Evolutionary conservation across 148 eudicot genomes (phyloP).

Genomic region (Beta vulgaris): DNA sequence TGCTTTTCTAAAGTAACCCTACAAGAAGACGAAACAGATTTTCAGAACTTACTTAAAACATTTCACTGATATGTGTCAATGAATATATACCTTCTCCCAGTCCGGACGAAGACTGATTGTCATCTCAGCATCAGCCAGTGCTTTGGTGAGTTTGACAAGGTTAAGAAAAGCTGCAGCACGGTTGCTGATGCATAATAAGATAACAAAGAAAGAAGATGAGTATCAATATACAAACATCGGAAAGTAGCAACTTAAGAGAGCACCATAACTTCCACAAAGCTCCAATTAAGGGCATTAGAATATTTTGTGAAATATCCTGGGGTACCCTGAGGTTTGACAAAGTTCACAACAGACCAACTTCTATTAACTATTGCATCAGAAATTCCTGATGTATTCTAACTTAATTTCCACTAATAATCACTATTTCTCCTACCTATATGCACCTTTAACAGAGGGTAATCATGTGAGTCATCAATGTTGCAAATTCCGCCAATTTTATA

Average conservation of each 20-base stretch:
- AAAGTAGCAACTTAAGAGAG: not conserved
- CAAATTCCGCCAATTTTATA: not conserved
- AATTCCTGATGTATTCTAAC: not conserved
- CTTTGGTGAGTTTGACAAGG: constrained; percentile 83
- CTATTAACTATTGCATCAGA: not conserved
- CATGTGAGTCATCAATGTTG: not conserved
- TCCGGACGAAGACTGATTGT: constrained; percentile 73
- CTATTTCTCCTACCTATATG: not conserved
- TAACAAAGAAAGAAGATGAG: constrained; percentile 8
- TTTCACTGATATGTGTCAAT: not conserved
- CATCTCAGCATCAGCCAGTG: constrained; percentile 92
- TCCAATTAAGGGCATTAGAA: not conserved
- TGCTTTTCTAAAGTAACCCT: constrained; percentile 99
- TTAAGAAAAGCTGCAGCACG: constrained; percentile 99
- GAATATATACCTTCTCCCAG: constrained; percentile 83
- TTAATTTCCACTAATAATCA: not conserved
- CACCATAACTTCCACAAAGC: not conserved
- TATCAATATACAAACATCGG: constrained; percentile 8
- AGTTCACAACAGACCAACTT: not conserved
- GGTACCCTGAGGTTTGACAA: not conserved
- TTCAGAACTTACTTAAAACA: not conserved
- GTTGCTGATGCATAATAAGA: constrained; percentile 50
- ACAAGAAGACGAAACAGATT: constrained; percentile 15
- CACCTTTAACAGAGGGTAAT: not conserved
- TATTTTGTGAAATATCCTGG: not conserved